Conservation (phyloP, 768 basidiomycete species). For the Rhizopogon vinicolor region DNA sequence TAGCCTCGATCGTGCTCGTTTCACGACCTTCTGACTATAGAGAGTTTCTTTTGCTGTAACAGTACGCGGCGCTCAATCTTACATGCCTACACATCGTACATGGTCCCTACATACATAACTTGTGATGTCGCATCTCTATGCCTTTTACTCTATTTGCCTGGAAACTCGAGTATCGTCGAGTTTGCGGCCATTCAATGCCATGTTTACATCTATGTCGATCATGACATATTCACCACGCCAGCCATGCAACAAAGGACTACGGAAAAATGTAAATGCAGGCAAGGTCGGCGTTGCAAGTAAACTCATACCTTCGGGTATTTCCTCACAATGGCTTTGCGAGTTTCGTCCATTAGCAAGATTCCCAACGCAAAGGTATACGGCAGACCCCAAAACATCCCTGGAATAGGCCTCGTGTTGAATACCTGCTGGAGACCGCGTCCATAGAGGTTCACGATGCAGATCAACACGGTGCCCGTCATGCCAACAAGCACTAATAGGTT, state of each 20-base stretch:
- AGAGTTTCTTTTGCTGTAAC: too few relatives aligned
- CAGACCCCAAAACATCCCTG: constrained; percentile 36
- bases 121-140: too few relatives aligned
- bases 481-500: constrained; percentile 28
- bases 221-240: constrained; percentile 16
- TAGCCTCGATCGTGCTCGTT: too few relatives aligned
- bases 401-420: constrained; percentile 25
- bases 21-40: too few relatives aligned
- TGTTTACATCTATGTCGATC: not conserved
- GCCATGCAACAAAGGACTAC: constrained; percentile 22
- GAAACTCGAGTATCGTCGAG: too few relatives aligned
- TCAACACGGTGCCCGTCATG: constrained; percentile 26
- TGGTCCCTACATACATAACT: too few relatives aligned
- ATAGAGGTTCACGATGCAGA: constrained; percentile 32
- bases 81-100: too few relatives aligned
- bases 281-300: not conserved
- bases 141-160: too few relatives aligned
- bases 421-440: constrained; percentile 23
- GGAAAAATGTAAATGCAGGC: not conserved
- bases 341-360: constrained; percentile 33
- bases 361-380: constrained; percentile 33
- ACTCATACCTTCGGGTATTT: constrained; percentile 27
- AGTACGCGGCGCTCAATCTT: too few relatives aligned
- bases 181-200: too few relatives aligned
- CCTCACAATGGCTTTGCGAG: constrained; percentile 32